Conservation (phyloP, 805 yeast genomes). For the Saccharomyces kudriavzevii region DNA sequence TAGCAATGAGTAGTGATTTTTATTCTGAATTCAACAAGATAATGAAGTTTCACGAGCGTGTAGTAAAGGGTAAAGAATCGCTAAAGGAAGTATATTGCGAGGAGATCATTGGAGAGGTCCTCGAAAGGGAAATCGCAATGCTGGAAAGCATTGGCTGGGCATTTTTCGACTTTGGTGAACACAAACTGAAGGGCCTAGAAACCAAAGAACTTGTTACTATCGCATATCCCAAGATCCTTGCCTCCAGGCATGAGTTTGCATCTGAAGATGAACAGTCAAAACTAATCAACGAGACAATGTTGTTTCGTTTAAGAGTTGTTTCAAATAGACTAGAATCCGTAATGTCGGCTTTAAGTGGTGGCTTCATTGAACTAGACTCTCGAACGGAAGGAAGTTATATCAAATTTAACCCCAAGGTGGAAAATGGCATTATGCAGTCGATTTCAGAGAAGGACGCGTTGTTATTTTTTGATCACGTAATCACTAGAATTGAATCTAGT, state of each 20-base stretch:
- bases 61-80: conserved; percentile 20
- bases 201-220: conserved; percentile 81
- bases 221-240: conserved; percentile 60
- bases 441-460: conserved; percentile 38
- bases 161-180: conserved; percentile 68
- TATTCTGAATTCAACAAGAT: conserved; percentile 60
- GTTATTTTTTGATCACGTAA: conserved; percentile 52
- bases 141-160: conserved; percentile 64
- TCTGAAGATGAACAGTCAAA: conserved; percentile 27
- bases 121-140: conserved; percentile 58
- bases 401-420: conserved; percentile 20
- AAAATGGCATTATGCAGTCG: conserved; percentile 14
- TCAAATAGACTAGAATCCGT: conserved; percentile 53
- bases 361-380: conserved; percentile 17
- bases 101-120: conserved; percentile 41
- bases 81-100: conserved; percentile 39
- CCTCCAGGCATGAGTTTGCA: conserved; percentile 47
- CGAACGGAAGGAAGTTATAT: conserved; percentile 3
- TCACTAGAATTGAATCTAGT: conserved; percentile 61
- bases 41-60: conserved; percentile 33
- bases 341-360: conserved; percentile 43
- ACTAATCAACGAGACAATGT: conserved; percentile 31
- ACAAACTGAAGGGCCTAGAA: conserved; percentile 87
- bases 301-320: conserved; percentile 45
- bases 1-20: conserved; percentile 77